These are phyloP conservation scores for Boletus tomentosulus DNA, from an alignment of 768 basidiomycete species.

Conservation along the genomic window DNA sequence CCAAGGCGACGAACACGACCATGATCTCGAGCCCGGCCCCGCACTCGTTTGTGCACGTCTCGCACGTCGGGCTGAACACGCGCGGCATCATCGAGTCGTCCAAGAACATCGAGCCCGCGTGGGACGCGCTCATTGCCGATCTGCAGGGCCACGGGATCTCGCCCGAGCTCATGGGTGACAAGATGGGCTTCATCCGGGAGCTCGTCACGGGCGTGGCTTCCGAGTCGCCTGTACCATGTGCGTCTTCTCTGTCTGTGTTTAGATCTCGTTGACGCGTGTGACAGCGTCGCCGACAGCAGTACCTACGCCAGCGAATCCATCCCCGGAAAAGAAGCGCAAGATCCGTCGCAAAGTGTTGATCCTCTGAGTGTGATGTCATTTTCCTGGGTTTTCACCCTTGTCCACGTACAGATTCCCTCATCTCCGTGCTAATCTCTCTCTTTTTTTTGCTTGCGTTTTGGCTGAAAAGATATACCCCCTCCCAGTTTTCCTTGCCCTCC, in stretches of 20 bases:
- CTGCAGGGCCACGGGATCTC: conserved; percentile 39
- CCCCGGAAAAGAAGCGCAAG: conserved; percentile 27
- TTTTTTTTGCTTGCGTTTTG: conserved; percentile 7
- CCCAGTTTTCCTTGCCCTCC: neutral
- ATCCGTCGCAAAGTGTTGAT: conserved; percentile 31
- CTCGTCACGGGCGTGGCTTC: conserved; percentile 14
- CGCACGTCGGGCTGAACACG: conserved; percentile 57
- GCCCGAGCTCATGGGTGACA: conserved; percentile 27
- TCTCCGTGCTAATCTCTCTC: conserved; percentile 1
- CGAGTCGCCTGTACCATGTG: neutral
- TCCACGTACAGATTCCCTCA: neutral
- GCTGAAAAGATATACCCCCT: conserved; percentile 8
- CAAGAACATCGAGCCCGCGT: conserved; percentile 49
- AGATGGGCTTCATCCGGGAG: conserved; percentile 35
- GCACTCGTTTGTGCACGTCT: conserved; percentile 62
- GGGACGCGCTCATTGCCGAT: conserved; percentile 45
- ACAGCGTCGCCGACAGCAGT: conserved; percentile 8
- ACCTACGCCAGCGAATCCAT: conserved; percentile 7
- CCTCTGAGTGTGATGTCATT: conserved; percentile 14
- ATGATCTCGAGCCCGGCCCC: conserved; percentile 57
- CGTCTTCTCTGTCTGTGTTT: neutral
- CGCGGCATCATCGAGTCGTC: conserved; percentile 51
- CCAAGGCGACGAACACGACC: conserved; percentile 1
- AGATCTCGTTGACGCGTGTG: neutral
- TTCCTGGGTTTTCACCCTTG: neutral